Evolutionary conservation across 2,329 filamentous ascomycete genomes (phyloP), one percentile per base, ranked within the genome.

Genomic region (Verticillium nubilum): DNA sequence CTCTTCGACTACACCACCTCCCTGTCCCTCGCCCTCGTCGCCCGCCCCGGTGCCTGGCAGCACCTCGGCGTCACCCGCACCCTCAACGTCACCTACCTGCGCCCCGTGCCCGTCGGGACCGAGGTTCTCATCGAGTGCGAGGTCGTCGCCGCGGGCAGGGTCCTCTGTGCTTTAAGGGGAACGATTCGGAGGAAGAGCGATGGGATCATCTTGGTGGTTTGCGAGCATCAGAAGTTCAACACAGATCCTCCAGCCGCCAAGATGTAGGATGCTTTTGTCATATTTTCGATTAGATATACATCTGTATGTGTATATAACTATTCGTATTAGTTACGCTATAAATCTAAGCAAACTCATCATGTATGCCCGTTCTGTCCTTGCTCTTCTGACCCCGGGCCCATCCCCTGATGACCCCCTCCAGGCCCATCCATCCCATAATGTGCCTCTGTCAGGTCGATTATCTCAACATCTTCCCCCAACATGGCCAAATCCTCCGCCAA

Each of bases 1-100:
- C 72, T 92, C 4, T 87, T 91, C 64, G 89, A 92, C 73, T 75
- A 83, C 60, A 80, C 84, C 65, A 90, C 89, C 0, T 84, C 84
- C 3, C 70, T 84, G 19, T 77, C 85, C 3, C 71, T 91, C 13
- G 72, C 80, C 10, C 78, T 86, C 37, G 70, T 88, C 57, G 80
- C 80, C 52, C 75, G 74, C 25, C 83, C 82, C 0, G 87, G 86
- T 5, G 85, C 81, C 69, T 90, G 88, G 82, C 74, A 78, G 59
- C 75, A 74, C 42, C 78, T 86, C 26, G 88, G 88, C 37, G 87
- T 91, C 27, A 86, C 79, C 67, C 80, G 88, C 60, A 86, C 84
- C 27, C 76, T 92, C 58, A 85, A 81, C 66, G 80, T 88, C 50
- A 89, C 86, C 0, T 92, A 89, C 70, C 72, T 91, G 61, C 79